Base-by-base conservation (phyloP, 306 rosid genomes). In the Lablab purpureus region DNA sequence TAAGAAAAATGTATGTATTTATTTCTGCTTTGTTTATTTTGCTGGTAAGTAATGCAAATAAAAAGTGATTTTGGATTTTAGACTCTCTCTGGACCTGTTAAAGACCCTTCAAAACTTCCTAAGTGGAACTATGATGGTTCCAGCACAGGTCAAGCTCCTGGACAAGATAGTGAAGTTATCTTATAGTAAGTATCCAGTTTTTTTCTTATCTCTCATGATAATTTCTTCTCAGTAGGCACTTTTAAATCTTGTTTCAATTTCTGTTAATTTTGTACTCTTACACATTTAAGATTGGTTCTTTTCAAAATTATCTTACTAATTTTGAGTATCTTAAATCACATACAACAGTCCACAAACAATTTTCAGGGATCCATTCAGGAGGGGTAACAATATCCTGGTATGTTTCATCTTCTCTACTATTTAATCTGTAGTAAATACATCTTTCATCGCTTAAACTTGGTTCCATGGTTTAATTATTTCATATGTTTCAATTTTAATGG, bases 71-170 rank as follows among this genome's bases (percentile, higher is more conserved):
- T 84, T 73, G 67, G 77, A 34, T 74, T 54, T 54, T 77, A 87
- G 98, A 92, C 98, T 32, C 89, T 94, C 56, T 11, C 97, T 3
- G 92, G 92, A 63, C 91, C 92, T 0, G 97, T 94, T 62, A 71
- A 55, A 4, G 91, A 89, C 74, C 97, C 98, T 58, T 87, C 97
- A 4, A 77, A 89, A 85, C 93, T 94, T 12, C 97, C 98, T 11
- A 90, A 88, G 73, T 94, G 98, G 98, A 94, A 87, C 56, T 94
- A 88, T 50, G 98, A 94, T 84, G 98, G 98, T 32, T 94, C 98
- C 17, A 92, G 97, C 84, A 92, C 97, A 7, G 91, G 93, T 34
- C 98, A 94, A 92, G 98, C 98, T 49, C 88, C 94, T 71, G 98
- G 98, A 60, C 12, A 80, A 71, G 97, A 94, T 17, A 94, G 98